phyloP scores from a whole-genome alignment of 2,329 filamentous ascomycete species.

The Onygenales sp. region DNA sequence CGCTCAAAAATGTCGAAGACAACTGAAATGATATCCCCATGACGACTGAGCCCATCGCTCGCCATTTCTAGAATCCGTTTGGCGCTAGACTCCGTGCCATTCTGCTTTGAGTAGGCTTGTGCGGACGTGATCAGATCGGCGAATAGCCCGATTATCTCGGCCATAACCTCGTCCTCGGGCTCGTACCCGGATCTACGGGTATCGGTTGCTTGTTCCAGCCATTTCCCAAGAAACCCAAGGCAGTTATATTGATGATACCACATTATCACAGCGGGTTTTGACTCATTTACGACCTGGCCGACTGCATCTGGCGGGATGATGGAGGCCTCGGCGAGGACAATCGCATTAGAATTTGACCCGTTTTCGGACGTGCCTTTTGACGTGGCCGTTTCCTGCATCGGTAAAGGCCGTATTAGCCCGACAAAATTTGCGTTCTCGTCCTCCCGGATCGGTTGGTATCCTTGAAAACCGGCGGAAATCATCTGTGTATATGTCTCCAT shows the following conservation, averaged over 20 bases:
- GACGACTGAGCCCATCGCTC: slow-evolving; percentile 38
- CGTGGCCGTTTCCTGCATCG: slow-evolving; percentile 30
- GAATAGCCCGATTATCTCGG: slow-evolving; percentile 66
- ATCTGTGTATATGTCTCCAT: slow-evolving; percentile 68
- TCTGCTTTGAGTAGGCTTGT: slow-evolving; percentile 16
- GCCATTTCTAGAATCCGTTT: slow-evolving; percentile 40
- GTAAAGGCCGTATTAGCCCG: slow-evolving; percentile 50
- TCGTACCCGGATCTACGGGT: slow-evolving; percentile 43
- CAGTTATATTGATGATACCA: slow-evolving; percentile 70
- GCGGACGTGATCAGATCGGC: slow-evolving; percentile 54
- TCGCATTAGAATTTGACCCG: slow-evolving; percentile 18
- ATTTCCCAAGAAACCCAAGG: slow-evolving; percentile 67
- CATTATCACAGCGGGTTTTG: slow-evolving; percentile 63
- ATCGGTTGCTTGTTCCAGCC: slow-evolving; percentile 41
- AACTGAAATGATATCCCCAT: slow-evolving; percentile 65
- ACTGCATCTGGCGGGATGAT: slow-evolving; percentile 29
- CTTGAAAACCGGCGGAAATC: slow-evolving; percentile 61
- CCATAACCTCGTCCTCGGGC: slow-evolving; percentile 51
- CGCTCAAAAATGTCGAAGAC: slow-evolving; percentile 79
- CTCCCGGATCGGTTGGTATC: slow-evolving; percentile 70
- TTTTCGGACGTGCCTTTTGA: not conserved
- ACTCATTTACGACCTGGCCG: slow-evolving; percentile 61
- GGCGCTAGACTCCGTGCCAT: slow-evolving; percentile 28
- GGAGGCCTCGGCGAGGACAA: slow-evolving; percentile 27
- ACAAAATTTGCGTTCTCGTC: slow-evolving; percentile 79